Base-by-base conservation (phyloP, 495 filamentous ascomycete genomes). In the Pseudevernia furfuracea region DNA sequence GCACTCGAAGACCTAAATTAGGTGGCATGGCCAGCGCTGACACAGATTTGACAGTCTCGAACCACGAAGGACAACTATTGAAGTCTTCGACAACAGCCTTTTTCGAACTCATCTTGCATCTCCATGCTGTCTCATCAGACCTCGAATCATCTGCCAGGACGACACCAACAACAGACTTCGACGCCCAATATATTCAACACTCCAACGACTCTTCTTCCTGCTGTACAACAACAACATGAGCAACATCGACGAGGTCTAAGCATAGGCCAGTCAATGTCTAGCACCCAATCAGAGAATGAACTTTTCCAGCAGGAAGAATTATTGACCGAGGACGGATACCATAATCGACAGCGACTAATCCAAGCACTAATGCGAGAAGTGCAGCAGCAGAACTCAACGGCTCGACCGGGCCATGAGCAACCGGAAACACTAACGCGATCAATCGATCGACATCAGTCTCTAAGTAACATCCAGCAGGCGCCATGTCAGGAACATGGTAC, bases 131-230 rank as follows among this genome's bases (percentile, higher is more conserved):
- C 89, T 73, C 85, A 88, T 77, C 81, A 84, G 67, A 77, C 77
- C 61, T 84, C 80, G 74, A 84, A 76, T 77, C 80, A 88, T 76
- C 85, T 89, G 67, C 78, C 80, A 69, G 87, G 86, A 75, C 84
- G 85, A 71, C 90, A 96, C 77, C 85, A 89, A 72, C 89, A 91
- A 74, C 91, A 93, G 79, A 87, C 91, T 71, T 96, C 91, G 70
- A 94, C 90, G 71, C 91, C 91, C 63, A 83, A 84, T 64, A 82
- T 80, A 68, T 88, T 87, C 75, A 87, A 84, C 65, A 75, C 73
- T 60, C 75, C 81, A 74, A 78, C 81, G 78, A 74, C 73, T 74
- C 76, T 46, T 44, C 67, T 63, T 23, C 61, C 74, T 73, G 65
- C 75, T 75, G 71, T 61, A 63, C 60, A 55, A 28, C 37, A 36